Base-by-base conservation (phyloP, 2,329 filamentous ascomycete species). In the Aspergillus sp. region DNA sequence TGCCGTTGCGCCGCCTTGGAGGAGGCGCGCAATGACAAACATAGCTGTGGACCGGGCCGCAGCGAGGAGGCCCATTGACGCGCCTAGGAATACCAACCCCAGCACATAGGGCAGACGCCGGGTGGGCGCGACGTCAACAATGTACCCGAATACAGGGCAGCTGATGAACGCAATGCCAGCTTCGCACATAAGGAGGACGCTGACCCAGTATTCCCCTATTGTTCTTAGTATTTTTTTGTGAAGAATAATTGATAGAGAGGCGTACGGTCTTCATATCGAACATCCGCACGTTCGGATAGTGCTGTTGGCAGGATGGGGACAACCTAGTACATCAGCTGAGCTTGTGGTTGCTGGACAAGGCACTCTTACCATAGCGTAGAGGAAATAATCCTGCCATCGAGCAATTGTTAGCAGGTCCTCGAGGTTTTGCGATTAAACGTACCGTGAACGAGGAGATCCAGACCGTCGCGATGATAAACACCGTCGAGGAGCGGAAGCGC, bases 401-500 rank as follows among this genome's bases (percentile, higher is more conserved):
- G 1, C 15, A 31, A 33, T 9, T 39, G n/a, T 61, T 49, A 52
- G 48, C 21, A 23, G n/a, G 11, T 4, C 15, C 12, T n/a, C 14
- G 19, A 24, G 11, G 3, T 31, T 44, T 50, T 35, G 27, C 11
- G 19, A 4, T 14, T 35, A 24, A 12, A 62, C 64, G n/a, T 62
- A 70, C 68, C 14, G 68, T 69, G 52, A 70, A 70, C 11, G 60
- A 67, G 14, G 68, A 70, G 45, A 64, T 69, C 68, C 68, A 70
- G n/a, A 87, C 82, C 2, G 84, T 86, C 6, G 77, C 70, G 40
- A 85, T 68, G 62, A 87, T 86, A 73, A 88, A 87, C 46, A 79
- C 65, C 2, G 82, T 83, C 52, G 80, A 83, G 11, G 84, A 85
- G n/a, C 85, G 80, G 79, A 81, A 84, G 73, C 70, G 60, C 3